A percentile compares a stretch with the other conserved stretches of the same genome.
phyloP scores from a whole-genome alignment of 805 yeast genomes.

The Yarrowia sp. region DNA sequence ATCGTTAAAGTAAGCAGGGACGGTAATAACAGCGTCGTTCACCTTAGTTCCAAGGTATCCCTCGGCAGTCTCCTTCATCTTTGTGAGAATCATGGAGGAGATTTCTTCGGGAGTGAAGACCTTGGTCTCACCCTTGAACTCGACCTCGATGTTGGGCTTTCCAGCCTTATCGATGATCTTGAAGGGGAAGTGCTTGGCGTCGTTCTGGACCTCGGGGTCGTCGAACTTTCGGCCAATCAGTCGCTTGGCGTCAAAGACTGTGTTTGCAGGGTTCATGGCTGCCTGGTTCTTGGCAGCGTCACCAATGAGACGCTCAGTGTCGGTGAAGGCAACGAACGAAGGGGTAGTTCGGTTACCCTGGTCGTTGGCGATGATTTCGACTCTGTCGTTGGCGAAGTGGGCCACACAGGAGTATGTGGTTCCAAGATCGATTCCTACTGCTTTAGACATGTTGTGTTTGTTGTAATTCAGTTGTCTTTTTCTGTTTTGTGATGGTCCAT shows the following conservation, averaged over 20 bases:
- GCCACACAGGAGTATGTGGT: slow-evolving; percentile 98
- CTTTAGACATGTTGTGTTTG: slow-evolving; percentile 52
- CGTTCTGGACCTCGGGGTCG: slow-evolving; percentile 78
- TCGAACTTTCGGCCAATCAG: slow-evolving; percentile 81
- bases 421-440: slow-evolving; percentile 87
- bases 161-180: slow-evolving; percentile 75
- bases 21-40: slow-evolving; percentile 91
- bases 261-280: slow-evolving; percentile 90
- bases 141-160: slow-evolving; percentile 86
- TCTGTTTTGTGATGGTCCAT: slow-evolving; percentile 2
- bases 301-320: slow-evolving; percentile 92
- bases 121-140: slow-evolving; percentile 84
- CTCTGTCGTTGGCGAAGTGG: slow-evolving; percentile 78
- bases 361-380: slow-evolving; percentile 92
- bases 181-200: slow-evolving; percentile 88
- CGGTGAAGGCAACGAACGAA: slow-evolving; percentile 93
- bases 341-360: slow-evolving; percentile 99
- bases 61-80: slow-evolving; percentile 94
- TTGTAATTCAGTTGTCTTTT: neutral
- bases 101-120: slow-evolving; percentile 91
- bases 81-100: slow-evolving; percentile 86
- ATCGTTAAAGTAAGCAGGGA: slow-evolving; percentile 95
- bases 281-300: slow-evolving; percentile 98
- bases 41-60: slow-evolving; percentile 81
- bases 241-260: slow-evolving; percentile 93